phyloP scores from a whole-genome alignment of 2,329 filamentous ascomycete species.

The Geosmithia flava region DNA sequence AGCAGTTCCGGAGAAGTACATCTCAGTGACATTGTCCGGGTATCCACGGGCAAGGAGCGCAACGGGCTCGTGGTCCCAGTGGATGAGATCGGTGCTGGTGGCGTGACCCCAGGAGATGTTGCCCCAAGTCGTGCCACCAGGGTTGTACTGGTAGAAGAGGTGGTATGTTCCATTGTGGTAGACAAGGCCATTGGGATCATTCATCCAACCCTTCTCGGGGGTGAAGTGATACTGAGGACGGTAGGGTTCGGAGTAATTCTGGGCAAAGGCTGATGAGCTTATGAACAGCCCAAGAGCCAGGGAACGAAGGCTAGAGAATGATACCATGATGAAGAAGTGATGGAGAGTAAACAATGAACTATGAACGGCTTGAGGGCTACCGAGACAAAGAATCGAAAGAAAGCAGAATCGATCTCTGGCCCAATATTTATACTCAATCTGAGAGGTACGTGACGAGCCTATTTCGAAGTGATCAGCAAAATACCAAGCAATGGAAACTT shows the following conservation, averaged over 20 bases:
- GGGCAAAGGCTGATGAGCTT: background rate
- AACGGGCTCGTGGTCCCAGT: conserved; percentile 3
- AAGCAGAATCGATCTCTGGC: too few species aligned
- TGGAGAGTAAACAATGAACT: too few species aligned
- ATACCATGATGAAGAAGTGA: background rate
- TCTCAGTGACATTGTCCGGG: conserved; percentile 1
- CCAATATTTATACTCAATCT: too few species aligned
- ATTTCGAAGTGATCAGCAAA: too few species aligned
- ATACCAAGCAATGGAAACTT: too few species aligned
- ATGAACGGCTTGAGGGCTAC: too few species aligned
- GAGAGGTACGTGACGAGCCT: too few species aligned
- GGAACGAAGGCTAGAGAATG: background rate
- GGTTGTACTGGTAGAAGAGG: conserved; percentile 4
- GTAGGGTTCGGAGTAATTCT: conserved; percentile 3
- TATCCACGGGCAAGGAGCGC: background rate
- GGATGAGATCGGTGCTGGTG: conserved; percentile 1
- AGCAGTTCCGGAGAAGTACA: conserved; percentile 3
- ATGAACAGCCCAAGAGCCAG: conserved; percentile 1
- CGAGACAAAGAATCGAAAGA: too few species aligned
- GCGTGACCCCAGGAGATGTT: conserved; percentile 4
- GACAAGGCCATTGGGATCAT: conserved; percentile 4
- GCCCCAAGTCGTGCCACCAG: conserved; percentile 1
- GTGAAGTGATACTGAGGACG: conserved; percentile 4
- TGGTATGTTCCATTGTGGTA: conserved; percentile 2
- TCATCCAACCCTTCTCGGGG: conserved; percentile 2